Evolutionary conservation across 371 early-diverging fungal species (phyloP).

Genomic region (Rhizomucor miehei): DNA sequence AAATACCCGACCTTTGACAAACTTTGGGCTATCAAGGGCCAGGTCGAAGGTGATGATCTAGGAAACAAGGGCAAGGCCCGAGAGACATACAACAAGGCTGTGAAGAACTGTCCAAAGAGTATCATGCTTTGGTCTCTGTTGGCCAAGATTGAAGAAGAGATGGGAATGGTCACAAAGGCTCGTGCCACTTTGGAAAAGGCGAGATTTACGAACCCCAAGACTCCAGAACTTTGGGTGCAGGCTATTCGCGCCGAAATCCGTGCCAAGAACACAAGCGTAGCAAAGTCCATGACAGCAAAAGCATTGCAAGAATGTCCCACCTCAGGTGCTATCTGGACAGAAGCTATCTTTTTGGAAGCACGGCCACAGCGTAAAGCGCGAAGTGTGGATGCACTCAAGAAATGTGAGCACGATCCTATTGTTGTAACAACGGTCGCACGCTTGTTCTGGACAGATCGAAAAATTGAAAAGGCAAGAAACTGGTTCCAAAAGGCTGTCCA

Average conservation of each 20-base stretch:
- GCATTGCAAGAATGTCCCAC: constrained; percentile 91
- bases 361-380: constrained; percentile 86
- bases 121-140: constrained; percentile 80
- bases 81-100: constrained; percentile 70
- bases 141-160: constrained; percentile 75
- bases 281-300: constrained; percentile 80
- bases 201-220: constrained; percentile 80
- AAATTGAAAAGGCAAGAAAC: constrained; percentile 87
- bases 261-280: constrained; percentile 67
- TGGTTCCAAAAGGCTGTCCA: constrained; percentile 89
- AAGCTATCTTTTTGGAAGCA: constrained; percentile 84
- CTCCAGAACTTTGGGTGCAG: constrained; percentile 85
- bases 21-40: constrained; percentile 93
- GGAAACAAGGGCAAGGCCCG: constrained; percentile 68
- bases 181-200: constrained; percentile 87
- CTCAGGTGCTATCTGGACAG: constrained; percentile 87
- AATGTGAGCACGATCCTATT: constrained; percentile 84
- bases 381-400: constrained; percentile 89
- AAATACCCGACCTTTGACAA: constrained; percentile 82
- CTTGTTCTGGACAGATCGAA: constrained; percentile 91
- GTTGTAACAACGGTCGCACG: constrained; percentile 83
- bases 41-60: constrained; percentile 58
- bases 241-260: constrained; percentile 82
- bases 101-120: constrained; percentile 80
- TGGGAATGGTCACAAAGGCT: constrained; percentile 74